Conservation (phyloP, 441 rosid species). For the Gossypium schwendimanii region DNA sequence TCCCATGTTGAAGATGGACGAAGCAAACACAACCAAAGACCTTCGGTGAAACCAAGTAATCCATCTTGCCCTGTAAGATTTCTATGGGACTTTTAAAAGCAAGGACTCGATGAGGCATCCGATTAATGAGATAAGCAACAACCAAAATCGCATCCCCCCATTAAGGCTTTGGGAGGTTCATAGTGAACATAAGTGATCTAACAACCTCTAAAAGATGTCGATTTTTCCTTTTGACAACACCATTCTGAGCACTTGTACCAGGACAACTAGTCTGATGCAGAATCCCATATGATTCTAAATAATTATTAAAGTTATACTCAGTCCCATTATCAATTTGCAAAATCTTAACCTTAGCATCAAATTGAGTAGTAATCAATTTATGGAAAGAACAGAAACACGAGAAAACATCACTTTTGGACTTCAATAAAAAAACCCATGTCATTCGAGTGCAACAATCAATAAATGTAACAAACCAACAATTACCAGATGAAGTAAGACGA, state of each 20-base stretch:
- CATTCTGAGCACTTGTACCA: neutral
- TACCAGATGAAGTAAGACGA: neutral
- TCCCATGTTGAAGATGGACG: neutral
- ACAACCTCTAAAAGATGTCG: neutral
- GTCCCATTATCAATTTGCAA: neutral
- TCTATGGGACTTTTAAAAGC: neutral
- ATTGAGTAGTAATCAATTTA: neutral
- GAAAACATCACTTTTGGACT: neutral
- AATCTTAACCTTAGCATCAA: neutral
- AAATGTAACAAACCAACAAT: neutral
- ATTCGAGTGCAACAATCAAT: neutral
- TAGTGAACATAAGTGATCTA: neutral
- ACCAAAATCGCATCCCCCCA: neutral
- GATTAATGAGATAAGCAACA: neutral
- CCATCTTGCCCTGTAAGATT: neutral
- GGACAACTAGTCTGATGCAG: neutral
- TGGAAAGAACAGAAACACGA: neutral
- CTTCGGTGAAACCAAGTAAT: neutral
- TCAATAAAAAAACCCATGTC: neutral
- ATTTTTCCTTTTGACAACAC: neutral
- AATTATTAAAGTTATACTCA: neutral
- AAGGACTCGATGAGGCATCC: neutral
- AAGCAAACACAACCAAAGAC: neutral
- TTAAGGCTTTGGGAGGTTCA: neutral
- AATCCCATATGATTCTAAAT: neutral